These are phyloP conservation scores for Hanseniaspora lindneri DNA, from an alignment of 805 yeast genomes.

Conservation along the genomic window DNA sequence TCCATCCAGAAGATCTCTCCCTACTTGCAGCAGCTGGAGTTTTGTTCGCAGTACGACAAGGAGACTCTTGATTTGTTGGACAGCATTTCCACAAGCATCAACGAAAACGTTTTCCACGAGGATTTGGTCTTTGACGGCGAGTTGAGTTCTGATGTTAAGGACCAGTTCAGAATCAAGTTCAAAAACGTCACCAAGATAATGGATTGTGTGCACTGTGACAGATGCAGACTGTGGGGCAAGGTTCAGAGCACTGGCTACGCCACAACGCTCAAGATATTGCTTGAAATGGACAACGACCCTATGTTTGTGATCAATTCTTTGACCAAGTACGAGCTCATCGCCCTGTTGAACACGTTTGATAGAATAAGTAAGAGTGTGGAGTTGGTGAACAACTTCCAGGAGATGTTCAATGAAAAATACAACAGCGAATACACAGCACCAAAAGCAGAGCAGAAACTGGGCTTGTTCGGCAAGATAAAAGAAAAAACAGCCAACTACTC, in stretches of 20 bases:
- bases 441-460: too few species aligned
- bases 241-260: constrained; percentile 96
- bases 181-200: constrained; percentile 81
- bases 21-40: constrained; percentile 40
- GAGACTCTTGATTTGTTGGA: constrained; percentile 36
- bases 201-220: constrained; percentile 98
- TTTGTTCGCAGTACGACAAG: constrained; percentile 37
- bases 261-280: constrained; percentile 80
- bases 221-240: constrained; percentile 97
- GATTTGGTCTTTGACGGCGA: constrained; percentile 39
- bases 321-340: constrained; percentile 74
- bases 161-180: constrained; percentile 76
- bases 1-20: constrained; percentile 59
- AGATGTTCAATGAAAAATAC: constrained; percentile 34
- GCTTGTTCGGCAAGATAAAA: constrained; percentile 27
- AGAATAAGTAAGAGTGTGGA: constrained; percentile 74
- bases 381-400: constrained; percentile 61
- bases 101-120: constrained; percentile 39
- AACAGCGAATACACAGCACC: constrained; percentile 22
- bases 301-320: constrained; percentile 45
- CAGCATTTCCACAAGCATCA: constrained; percentile 30
- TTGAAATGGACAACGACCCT: constrained; percentile 52
- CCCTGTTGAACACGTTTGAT: constrained; percentile 84
- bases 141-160: constrained; percentile 44
- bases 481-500: constrained; percentile 13